These are phyloP conservation scores for Tolypocladium cylindrosporum DNA, from an alignment of 2,329 filamentous ascomycete species.

Conservation along the genomic window DNA sequence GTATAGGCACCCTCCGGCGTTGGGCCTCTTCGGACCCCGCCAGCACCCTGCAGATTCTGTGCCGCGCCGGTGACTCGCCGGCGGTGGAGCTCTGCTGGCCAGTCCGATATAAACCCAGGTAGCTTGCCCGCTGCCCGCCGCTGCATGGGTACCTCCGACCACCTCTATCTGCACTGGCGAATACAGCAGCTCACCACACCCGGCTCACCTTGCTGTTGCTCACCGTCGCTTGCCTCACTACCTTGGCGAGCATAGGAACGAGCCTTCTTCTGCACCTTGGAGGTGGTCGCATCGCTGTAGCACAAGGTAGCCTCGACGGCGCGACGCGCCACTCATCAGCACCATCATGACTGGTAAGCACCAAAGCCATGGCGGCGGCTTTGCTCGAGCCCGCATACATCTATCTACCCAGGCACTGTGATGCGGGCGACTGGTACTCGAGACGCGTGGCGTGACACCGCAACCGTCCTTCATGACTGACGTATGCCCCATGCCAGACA, in stretches of 20 bases:
- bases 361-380: background rate
- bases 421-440: background rate
- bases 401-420: background rate
- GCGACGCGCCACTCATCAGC: background rate
- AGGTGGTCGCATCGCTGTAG: background rate
- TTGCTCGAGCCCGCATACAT: background rate
- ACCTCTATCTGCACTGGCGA: background rate
- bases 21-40: conserved; percentile 5
- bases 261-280: no score
- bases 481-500: background rate
- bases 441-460: background rate
- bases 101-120: background rate
- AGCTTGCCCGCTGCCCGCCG: background rate
- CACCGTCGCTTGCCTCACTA: background rate
- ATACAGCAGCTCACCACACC: background rate
- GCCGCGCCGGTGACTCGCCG: background rate
- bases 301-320: background rate
- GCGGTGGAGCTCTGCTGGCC: background rate
- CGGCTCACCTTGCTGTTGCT: background rate
- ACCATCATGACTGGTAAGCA: conserved; percentile 1
- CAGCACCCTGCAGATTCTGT: background rate
- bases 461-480: background rate
- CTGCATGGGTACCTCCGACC: background rate
- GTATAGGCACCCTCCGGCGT: conserved; percentile 15
- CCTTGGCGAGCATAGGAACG: background rate